phyloP scores from a whole-genome alignment of 2,329 filamentous ascomycete genomes.

The Graphilbum ipis-grandicollis region DNA sequence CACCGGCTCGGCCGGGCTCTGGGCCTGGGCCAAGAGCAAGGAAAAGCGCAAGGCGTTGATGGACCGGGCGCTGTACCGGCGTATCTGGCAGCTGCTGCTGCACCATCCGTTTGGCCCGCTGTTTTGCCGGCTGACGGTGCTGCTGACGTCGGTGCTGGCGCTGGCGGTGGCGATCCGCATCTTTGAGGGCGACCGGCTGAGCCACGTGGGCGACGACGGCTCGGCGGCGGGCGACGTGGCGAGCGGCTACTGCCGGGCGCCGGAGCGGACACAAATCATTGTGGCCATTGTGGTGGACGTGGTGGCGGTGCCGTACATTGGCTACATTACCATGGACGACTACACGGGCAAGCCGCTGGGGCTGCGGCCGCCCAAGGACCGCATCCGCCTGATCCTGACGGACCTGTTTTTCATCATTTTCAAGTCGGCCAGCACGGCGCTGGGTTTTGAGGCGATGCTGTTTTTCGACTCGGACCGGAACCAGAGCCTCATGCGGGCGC shows the following conservation, averaged over 20 bases:
- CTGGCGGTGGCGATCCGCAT: slow-evolving; percentile 65
- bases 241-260: slow-evolving; percentile 18
- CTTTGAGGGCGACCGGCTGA: slow-evolving; percentile 36
- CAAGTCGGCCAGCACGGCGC: slow-evolving; percentile 77
- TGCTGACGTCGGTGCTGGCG: slow-evolving; percentile 67
- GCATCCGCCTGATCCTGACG: slow-evolving; percentile 75
- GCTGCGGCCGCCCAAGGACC: slow-evolving; percentile 64
- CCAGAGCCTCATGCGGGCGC: slow-evolving; percentile 6
- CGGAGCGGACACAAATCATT: slow-evolving; percentile 57
- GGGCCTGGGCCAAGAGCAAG: not conserved
- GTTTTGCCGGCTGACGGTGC: slow-evolving; percentile 63
- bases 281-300: slow-evolving; percentile 84
- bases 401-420: slow-evolving; percentile 97
- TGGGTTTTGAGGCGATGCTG: slow-evolving; percentile 28
- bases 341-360: slow-evolving; percentile 89
- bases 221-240: not conserved
- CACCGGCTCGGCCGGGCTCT: not conserved
- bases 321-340: slow-evolving; percentile 92
- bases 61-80: slow-evolving; percentile 23
- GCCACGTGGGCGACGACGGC: not conserved
- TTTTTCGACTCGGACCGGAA: slow-evolving; percentile 7
- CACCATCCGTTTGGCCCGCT: slow-evolving; percentile 75
- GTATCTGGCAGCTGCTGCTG: slow-evolving; percentile 51
- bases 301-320: slow-evolving; percentile 73
- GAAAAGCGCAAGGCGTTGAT: slow-evolving; percentile 1